Evolutionary conservation across 2,329 filamentous ascomycete genomes (phyloP), one percentile per base, ranked within the genome.

Genomic region (Scleromitrula shiraiana): DNA sequence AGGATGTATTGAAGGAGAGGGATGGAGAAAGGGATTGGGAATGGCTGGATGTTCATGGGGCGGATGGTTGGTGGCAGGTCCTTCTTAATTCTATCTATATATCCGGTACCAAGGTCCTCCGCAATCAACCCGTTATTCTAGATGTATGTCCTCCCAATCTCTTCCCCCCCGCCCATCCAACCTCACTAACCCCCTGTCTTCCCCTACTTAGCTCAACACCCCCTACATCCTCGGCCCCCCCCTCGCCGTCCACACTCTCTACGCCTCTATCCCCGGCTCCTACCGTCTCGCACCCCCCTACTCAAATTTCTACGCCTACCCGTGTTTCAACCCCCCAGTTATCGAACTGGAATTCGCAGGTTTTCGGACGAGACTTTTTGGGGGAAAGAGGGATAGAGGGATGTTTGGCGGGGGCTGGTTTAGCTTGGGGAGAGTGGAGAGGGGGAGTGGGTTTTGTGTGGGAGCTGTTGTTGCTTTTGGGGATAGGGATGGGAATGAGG

Each of bases 41-140:
- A 41, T 59, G 56, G 57, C 32, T 50, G 19, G 44, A 51, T 27
- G 56, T 59, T 8, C 53, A 51, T 19, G 57, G 56, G 4, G 50
- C 53, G n/a, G 57, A 57, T 41, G 55, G 56, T 7, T 59, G 43
- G 44, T 57, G 56, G 56, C 55, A 58, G 49, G 52, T 56, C 4
- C 32, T 53, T 0, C 51, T 58, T 52, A 46, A 49, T 41, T 55
- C 54, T 6, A 41, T 58, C 2, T 58, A 51, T 53, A 20, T 55
- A 7, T 51, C 56, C n/a, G 51, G 50, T 2, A 46, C 41, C 9
- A 57, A 56, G 27, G 36, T 53, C 2, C 15, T 58, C 3, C 36
- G 50, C 2, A 53, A 53, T 15, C 55, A 58, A 22, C 55, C 47
- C 4, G 48, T 50, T 26, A 46, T 57, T 7, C 44, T 58, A n/a